Evolutionary conservation across 345 rosid genomes (phyloP), one percentile per base, ranked within the genome.

Genomic region (Populus simonii): DNA sequence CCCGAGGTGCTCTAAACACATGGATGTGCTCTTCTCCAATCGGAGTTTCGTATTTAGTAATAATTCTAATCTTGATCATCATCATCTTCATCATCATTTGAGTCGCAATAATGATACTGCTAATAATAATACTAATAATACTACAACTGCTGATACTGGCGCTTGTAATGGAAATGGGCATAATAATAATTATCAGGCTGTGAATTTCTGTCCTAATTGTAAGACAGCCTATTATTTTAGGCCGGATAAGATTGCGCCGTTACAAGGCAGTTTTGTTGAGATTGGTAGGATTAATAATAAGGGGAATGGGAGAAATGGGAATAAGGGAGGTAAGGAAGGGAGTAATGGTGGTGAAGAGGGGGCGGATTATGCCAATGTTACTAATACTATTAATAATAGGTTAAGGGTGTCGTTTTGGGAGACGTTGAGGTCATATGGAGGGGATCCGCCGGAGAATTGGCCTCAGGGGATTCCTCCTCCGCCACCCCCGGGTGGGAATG

Each of bases 231-330:
- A 91, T 76, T 91, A 91, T 71, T 91, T 89, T 69, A 87, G 89
- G n/a, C 96, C 96, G 33, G 73, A 73, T 81, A 84, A 87, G 66
- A 86, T 83, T 74, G 85, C 90, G 61, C 96, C 97, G 38, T 92
- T 93, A 1, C 98, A 92, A 73, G 99, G 99, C 17, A 95, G 89
- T n/a, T 95, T 95, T 76, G 77, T 91, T 23, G 99, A 95, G 89
- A 91, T 95, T 80, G 92, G 92, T 61, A 76, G 78, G 15, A 85
- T 80, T 63, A 71, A 49, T 53, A 75, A 33, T 39, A 29, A 23
- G 67, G 31, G 31, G 67, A n/a, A 29, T 63, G 67, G 67, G 16
- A 63, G 67, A 12, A 63, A 63, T 25, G 31, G 67, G 27, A 29
- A n/a, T 23, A 63, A 66, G 70, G 35, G 35, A 12, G 41, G 70